Evolutionary conservation across 2,329 filamentous ascomycete species (phyloP).

Genomic region (Lachnellula occidentalis): DNA sequence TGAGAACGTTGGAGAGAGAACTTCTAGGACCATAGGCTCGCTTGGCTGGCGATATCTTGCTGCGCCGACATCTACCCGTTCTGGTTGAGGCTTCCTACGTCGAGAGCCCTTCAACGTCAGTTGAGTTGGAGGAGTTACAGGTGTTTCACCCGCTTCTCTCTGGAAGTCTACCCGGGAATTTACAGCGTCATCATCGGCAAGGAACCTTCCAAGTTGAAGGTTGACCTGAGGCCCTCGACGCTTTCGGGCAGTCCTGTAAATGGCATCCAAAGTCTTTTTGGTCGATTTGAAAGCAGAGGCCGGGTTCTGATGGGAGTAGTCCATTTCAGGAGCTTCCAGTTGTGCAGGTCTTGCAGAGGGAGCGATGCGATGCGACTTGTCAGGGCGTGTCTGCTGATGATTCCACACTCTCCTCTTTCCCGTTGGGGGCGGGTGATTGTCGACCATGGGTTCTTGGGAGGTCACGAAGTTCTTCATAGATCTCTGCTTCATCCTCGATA

Average conservation of each 20-base stretch:
- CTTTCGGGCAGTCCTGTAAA: slow-evolving; percentile 42
- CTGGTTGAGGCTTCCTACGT: slow-evolving; percentile 24
- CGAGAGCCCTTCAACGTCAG: not conserved
- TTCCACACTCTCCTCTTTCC: not conserved
- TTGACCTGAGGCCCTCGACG: slow-evolving; percentile 24
- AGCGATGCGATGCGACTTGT: slow-evolving; percentile 12
- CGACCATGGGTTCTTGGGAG: slow-evolving; percentile 3
- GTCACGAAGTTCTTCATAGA: slow-evolving; percentile 31
- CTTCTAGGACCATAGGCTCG: slow-evolving; percentile 25
- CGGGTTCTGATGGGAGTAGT: slow-evolving; percentile 30
- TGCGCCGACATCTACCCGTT: slow-evolving; percentile 28
- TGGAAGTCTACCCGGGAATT: slow-evolving; percentile 8
- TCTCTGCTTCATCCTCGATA: slow-evolving; percentile 20
- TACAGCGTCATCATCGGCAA: slow-evolving; percentile 24
- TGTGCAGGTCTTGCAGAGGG: slow-evolving; percentile 44
- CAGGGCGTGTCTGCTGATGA: slow-evolving; percentile 13
- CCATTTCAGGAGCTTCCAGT: slow-evolving; percentile 44
- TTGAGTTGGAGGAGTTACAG: not conserved
- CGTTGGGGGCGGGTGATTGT: not conserved
- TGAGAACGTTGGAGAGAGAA: slow-evolving; percentile 18
- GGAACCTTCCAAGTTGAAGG: slow-evolving; percentile 35
- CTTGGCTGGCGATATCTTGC: slow-evolving; percentile 31
- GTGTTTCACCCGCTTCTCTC: not conserved
- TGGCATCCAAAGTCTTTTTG: slow-evolving; percentile 50
- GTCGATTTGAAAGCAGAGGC: slow-evolving; percentile 40